Percentiles rank a stretch among this genome's conserved stretches.
These are phyloP conservation scores for Cyathus striatus DNA, from an alignment of 768 basidiomycete species.

Conservation along the genomic window DNA sequence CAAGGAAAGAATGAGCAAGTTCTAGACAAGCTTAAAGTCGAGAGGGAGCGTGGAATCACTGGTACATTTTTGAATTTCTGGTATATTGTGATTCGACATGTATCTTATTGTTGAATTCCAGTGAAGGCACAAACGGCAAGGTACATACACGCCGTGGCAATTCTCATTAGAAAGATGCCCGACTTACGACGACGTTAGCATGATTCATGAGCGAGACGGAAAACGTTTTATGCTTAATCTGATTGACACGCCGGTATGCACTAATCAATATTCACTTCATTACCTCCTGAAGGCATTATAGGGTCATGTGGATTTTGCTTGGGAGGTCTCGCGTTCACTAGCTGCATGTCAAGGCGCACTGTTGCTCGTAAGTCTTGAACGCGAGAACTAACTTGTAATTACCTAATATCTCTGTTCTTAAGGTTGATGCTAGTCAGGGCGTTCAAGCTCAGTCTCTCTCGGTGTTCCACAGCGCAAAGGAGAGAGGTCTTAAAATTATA, in stretches of 20 bases:
- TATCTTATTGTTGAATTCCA: too few species aligned
- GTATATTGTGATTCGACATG: too few species aligned
- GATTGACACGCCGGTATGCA: constrained; percentile 86
- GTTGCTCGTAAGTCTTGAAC: constrained; percentile 34
- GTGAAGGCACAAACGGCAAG: constrained; percentile 97
- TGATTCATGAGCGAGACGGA: constrained; percentile 63
- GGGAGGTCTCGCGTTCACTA: constrained; percentile 91
- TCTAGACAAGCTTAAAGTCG: constrained; percentile 92
- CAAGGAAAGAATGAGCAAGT: constrained; percentile 78
- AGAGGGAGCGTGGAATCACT: constrained; percentile 94
- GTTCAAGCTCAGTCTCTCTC: constrained; percentile 97
- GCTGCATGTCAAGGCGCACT: constrained; percentile 92
- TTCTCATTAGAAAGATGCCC: neutral
- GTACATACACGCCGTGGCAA: too few species aligned
- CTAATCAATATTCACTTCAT: constrained; percentile 3
- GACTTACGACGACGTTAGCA: constrained; percentile 36
- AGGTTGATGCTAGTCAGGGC: constrained; percentile 97
- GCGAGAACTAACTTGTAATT: constrained; percentile 2
- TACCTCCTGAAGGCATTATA: constrained; percentile 16
- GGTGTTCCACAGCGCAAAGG: constrained; percentile 85
- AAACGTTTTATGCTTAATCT: constrained; percentile 78
- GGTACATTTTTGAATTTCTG: constrained; percentile 44
- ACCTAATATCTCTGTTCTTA: constrained; percentile 14
- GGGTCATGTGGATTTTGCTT: constrained; percentile 98
- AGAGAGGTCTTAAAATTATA: constrained; percentile 76